Conservation (phyloP, 2,329 filamentous ascomycete species). For the Metarhizium guizhouense region DNA sequence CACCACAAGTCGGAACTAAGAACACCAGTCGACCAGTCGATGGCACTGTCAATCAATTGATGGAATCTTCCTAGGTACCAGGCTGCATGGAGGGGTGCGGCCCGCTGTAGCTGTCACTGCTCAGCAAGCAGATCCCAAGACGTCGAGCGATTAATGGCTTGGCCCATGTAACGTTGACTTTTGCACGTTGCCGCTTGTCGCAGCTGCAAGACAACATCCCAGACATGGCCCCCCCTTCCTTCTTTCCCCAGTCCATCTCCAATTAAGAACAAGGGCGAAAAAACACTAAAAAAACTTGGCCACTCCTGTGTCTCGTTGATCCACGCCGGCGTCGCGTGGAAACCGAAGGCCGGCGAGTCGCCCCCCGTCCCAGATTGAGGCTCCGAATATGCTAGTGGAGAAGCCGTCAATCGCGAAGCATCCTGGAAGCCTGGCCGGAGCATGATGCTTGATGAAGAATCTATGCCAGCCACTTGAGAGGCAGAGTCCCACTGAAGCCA, state of each 20-base stretch:
- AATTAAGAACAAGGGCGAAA: not conserved
- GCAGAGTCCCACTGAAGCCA: too few species aligned
- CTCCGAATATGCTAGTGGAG: not conserved
- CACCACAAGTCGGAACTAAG: not conserved
- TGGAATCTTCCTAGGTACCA: too few species aligned
- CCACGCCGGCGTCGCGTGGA: not conserved
- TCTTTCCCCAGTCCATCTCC: too few species aligned
- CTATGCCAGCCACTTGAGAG: too few species aligned
- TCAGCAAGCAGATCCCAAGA: too few species aligned
- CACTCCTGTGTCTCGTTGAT: not conserved
- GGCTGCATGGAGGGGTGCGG: too few species aligned
- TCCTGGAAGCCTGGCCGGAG: too few species aligned
- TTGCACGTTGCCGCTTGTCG: not conserved
- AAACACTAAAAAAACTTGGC: not conserved
- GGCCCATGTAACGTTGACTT: conserved; percentile 11
- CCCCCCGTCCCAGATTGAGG: not conserved
- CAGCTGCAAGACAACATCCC: too few species aligned
- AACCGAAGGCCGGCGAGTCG: not conserved
- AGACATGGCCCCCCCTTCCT: too few species aligned
- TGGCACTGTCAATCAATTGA: too few species aligned
- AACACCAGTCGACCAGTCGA: not conserved
- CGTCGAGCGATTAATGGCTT: not conserved
- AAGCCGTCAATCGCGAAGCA: not conserved
- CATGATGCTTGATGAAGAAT: too few species aligned
- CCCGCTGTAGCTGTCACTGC: too few species aligned